Evolutionary conservation across 306 rosid genomes (phyloP).

Genomic region (Begonia masoniana): DNA sequence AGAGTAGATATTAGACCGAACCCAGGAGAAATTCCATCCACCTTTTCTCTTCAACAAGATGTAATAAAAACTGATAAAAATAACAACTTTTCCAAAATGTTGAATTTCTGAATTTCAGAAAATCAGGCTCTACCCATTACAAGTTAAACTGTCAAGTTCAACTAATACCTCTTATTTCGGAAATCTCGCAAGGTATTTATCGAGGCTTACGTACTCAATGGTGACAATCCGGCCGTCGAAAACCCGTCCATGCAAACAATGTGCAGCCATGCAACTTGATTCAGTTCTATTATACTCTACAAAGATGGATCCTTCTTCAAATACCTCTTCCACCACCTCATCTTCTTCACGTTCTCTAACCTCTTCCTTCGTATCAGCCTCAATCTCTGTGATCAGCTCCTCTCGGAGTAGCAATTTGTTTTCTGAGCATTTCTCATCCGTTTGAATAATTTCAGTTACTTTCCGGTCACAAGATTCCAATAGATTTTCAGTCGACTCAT

Average conservation of each 20-base stretch:
- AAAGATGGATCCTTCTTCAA: slow-evolving; percentile 50
- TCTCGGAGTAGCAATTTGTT: slow-evolving; percentile 13
- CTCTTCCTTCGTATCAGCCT: slow-evolving; percentile 13
- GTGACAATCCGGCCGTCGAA: slow-evolving; percentile 57
- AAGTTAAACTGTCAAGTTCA: too few species aligned
- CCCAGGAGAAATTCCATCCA: too few species aligned
- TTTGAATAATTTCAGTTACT: slow-evolving; percentile 15
- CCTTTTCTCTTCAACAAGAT: too few species aligned
- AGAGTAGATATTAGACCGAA: too few species aligned
- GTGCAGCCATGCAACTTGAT: slow-evolving; percentile 62
- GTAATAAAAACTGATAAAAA: too few species aligned
- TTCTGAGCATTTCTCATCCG: slow-evolving; percentile 12
- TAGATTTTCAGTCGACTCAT: slow-evolving; percentile 14
- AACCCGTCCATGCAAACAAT: slow-evolving; percentile 59
- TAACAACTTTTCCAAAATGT: too few species aligned
- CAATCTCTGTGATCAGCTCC: slow-evolving; percentile 1
- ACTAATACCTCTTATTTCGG: slow-evolving; percentile 17
- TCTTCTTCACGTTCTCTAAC: slow-evolving; percentile 9
- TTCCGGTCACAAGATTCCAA: slow-evolving; percentile 14
- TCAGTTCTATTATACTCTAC: slow-evolving; percentile 82
- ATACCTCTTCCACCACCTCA: slow-evolving; percentile 17
- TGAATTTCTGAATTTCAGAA: too few species aligned
- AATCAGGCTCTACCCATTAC: too few species aligned
- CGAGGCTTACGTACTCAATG: slow-evolving; percentile 46
- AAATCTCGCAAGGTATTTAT: slow-evolving; percentile 43